These are phyloP conservation scores for Zopfochytrium polystomum DNA, from an alignment of 371 early-diverging fungal genomes.

Conservation along the genomic window DNA sequence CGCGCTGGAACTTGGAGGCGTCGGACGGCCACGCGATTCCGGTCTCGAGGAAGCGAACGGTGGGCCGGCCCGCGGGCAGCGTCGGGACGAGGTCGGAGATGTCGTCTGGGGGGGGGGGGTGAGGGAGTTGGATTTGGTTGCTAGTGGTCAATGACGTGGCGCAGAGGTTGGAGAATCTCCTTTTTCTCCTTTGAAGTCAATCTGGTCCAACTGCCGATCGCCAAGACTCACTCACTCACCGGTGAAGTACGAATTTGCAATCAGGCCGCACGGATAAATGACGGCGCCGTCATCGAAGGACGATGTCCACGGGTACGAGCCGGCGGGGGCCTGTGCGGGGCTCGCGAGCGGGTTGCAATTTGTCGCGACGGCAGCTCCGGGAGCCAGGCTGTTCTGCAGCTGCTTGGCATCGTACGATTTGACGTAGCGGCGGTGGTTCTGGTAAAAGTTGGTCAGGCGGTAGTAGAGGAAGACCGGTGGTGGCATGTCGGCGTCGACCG, in stretches of 20 bases:
- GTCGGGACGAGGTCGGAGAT: slow-evolving; percentile 19
- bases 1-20: slow-evolving; percentile 31
- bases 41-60: slow-evolving; percentile 11
- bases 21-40: slow-evolving; percentile 93
- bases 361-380: slow-evolving; percentile 3
- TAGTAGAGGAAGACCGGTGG: slow-evolving; percentile 90
- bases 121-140: background rate
- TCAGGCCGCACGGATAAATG: slow-evolving; percentile 97
- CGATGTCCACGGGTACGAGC: slow-evolving; percentile 17
- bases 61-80: background rate
- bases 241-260: slow-evolving; percentile 96
- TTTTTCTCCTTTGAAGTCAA: no score
- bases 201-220: no score
- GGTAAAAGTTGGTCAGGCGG: slow-evolving; percentile 94
- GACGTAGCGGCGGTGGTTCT: slow-evolving; percentile 95
- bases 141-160: background rate
- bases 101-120: slow-evolving; percentile 32
- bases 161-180: no score
- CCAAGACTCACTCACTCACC: slow-evolving; percentile 58
- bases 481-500: slow-evolving; percentile 61
- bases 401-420: slow-evolving; percentile 56
- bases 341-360: slow-evolving; percentile 11
- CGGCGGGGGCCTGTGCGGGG: slow-evolving; percentile 10
- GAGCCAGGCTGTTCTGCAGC: slow-evolving; percentile 4
- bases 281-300: slow-evolving; percentile 27